phyloP scores from a whole-genome alignment of 768 basidiomycete genomes.

The Mycena galericulata region DNA sequence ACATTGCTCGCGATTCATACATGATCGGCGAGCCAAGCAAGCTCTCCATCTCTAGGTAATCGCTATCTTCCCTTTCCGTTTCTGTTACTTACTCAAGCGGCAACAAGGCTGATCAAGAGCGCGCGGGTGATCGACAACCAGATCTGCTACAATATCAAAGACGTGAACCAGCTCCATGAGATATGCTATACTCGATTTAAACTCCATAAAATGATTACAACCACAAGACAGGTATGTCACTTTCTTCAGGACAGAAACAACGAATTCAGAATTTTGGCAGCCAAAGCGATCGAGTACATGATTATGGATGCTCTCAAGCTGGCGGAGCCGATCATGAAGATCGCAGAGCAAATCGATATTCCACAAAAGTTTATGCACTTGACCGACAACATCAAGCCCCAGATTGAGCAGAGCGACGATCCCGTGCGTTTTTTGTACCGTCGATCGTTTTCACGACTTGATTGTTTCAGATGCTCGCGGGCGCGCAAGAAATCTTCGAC shows the following conservation, averaged over 20 bases:
- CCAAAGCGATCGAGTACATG: slow-evolving; percentile 87
- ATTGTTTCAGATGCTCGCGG: slow-evolving; percentile 63
- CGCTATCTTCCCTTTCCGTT: not conserved
- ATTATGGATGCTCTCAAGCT: slow-evolving; percentile 78
- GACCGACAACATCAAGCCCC: slow-evolving; percentile 74
- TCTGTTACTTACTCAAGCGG: not conserved
- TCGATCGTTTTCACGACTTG: slow-evolving; percentile 9
- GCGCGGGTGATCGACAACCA: slow-evolving; percentile 79
- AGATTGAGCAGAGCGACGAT: slow-evolving; percentile 66
- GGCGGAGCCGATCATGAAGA: slow-evolving; percentile 74
- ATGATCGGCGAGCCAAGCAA: slow-evolving; percentile 74
- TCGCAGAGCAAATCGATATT: slow-evolving; percentile 67
- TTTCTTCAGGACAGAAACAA: not conserved
- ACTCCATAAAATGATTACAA: slow-evolving; percentile 87
- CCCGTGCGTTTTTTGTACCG: slow-evolving; percentile 52
- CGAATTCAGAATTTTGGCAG: slow-evolving; percentile 47
- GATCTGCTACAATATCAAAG: slow-evolving; percentile 88
- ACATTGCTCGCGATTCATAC: slow-evolving; percentile 80
- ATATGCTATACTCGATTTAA: slow-evolving; percentile 81
- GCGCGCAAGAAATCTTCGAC: slow-evolving; percentile 69
- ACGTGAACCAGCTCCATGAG: slow-evolving; percentile 80
- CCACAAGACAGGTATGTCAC: slow-evolving; percentile 74
- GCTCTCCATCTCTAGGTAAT: slow-evolving; percentile 62
- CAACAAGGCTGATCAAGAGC: slow-evolving; percentile 73
- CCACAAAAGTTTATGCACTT: slow-evolving; percentile 72